phyloP scores from a whole-genome alignment of 495 filamentous ascomycete species.

The Xylaria sp. region DNA sequence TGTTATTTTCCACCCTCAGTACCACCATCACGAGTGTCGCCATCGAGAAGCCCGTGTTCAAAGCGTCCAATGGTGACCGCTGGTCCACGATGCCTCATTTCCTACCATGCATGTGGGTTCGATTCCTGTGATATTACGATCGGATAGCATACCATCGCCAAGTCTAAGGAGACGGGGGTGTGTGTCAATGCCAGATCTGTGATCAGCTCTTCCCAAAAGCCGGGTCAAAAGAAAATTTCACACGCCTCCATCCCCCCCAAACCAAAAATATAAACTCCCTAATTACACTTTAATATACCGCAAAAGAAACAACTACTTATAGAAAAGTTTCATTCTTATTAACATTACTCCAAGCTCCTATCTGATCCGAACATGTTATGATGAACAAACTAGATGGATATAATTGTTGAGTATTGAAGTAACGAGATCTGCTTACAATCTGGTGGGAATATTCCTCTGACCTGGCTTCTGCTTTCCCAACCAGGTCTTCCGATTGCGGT shows the following conservation, averaged over 20 bases:
- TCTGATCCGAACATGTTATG: neutral
- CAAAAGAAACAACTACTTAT: neutral
- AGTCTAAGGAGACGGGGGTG: slow-evolving; percentile 12
- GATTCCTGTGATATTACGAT: slow-evolving; percentile 12
- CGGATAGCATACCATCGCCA: slow-evolving; percentile 12
- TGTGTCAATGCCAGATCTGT: neutral
- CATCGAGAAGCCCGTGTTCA: neutral
- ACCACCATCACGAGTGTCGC: slow-evolving; percentile 9
- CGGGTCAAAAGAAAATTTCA: slow-evolving; percentile 19
- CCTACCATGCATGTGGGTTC: slow-evolving; percentile 9
- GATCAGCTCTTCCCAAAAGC: slow-evolving; percentile 9
- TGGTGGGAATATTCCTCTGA: slow-evolving; percentile 7
- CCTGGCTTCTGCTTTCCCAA: neutral
- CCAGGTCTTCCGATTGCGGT: neutral
- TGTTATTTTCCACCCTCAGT: neutral
- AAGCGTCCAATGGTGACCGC: slow-evolving; percentile 2
- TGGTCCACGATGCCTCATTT: slow-evolving; percentile 20
- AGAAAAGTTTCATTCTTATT: neutral
- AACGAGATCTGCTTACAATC: neutral
- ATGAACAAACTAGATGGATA: neutral
- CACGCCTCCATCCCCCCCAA: neutral
- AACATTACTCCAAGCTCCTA: neutral
- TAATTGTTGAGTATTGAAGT: neutral
- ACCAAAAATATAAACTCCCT: no score
- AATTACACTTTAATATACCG: neutral